Evolutionary conservation across 495 filamentous ascomycete genomes (phyloP).

Genomic region (Filosporella fistucella): DNA sequence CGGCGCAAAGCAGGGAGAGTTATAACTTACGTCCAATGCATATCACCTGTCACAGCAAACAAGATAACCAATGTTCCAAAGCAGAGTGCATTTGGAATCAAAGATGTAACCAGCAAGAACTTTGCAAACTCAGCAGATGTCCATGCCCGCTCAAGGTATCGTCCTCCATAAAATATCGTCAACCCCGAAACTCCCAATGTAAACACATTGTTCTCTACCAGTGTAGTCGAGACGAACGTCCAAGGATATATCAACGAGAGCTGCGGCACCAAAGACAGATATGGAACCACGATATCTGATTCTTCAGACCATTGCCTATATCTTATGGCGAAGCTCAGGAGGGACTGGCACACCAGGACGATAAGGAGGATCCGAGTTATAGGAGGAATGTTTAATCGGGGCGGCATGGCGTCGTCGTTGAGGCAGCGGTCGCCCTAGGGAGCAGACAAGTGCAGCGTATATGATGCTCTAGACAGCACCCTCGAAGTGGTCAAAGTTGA

Average conservation of each 20-base stretch:
- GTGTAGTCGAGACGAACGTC: conserved; percentile 80
- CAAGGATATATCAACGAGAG: conserved; percentile 84
- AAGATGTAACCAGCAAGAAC: conserved; percentile 71
- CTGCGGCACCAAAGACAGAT: conserved; percentile 81
- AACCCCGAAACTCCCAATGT: conserved; percentile 73
- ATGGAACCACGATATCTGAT: conserved; percentile 64
- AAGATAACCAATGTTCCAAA: conserved; percentile 69
- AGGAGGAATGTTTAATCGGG: conserved; percentile 88
- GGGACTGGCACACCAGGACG: conserved; percentile 67
- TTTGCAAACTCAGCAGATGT: conserved; percentile 88
- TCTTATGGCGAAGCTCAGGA: conserved; percentile 75
- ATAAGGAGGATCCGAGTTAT: conserved; percentile 79
- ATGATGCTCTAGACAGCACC: no score
- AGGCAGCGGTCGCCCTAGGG: no score
- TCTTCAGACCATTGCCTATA: conserved; percentile 53
- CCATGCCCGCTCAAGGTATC: conserved; percentile 96
- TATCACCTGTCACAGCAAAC: conserved; percentile 64
- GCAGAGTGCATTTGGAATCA: conserved; percentile 75
- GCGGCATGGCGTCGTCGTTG: no score
- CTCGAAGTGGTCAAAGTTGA: no score
- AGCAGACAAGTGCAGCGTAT: no score
- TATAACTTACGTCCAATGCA: conserved; percentile 61
- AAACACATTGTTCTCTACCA: conserved; percentile 92
- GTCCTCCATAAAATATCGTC: conserved; percentile 88
- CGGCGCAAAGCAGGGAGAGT: neutral